phyloP scores from a whole-genome alignment of 1,284 basidiomycete species.

The Naganishia sp. region DNA sequence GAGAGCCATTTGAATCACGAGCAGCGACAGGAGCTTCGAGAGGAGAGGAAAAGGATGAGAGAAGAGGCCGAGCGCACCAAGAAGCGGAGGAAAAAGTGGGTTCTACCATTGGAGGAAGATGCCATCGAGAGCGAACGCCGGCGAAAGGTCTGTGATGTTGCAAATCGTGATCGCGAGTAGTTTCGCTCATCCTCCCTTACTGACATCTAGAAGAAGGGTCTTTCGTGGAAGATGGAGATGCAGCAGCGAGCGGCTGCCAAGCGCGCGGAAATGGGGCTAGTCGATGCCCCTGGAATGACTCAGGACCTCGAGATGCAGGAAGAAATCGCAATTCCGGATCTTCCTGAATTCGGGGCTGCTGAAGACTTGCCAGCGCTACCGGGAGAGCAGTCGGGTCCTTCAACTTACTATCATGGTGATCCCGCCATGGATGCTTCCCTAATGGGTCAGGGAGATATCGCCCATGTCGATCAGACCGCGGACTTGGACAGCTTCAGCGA shows the following conservation, averaged over 20 bases:
- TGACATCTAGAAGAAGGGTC: constrained; percentile 22
- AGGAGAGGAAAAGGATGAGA: constrained; percentile 15
- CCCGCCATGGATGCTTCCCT: constrained; percentile 9
- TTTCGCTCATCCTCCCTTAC: constrained; percentile 1
- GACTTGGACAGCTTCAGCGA: constrained; percentile 31
- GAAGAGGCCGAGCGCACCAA: constrained; percentile 29
- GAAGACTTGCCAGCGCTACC: constrained; percentile 24
- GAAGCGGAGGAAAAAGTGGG: constrained; percentile 31
- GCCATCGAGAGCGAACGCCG: constrained; percentile 29
- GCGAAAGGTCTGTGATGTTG: constrained; percentile 15
- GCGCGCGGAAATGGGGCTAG: constrained; percentile 16
- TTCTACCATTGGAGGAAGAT: constrained; percentile 31
- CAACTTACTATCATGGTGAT: constrained; percentile 3
- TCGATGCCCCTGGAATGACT: constrained; percentile 4
- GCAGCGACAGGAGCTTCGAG: constrained; percentile 13
- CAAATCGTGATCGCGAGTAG: not conserved
- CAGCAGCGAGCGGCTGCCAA: constrained; percentile 23
- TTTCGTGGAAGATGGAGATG: constrained; percentile 27
- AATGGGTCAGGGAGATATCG: constrained; percentile 6
- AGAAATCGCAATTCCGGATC: constrained; percentile 24
- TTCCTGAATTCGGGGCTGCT: constrained; percentile 21
- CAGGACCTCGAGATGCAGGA: constrained; percentile 14
- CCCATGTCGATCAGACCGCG: constrained; percentile 16
- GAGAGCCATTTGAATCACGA: constrained; percentile 8
- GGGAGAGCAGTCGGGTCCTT: constrained; percentile 10